Evolutionary conservation across 2,329 filamentous ascomycete genomes (phyloP), one percentile per base, ranked within the genome.

Genomic region (Cladorrhinum sp.): DNA sequence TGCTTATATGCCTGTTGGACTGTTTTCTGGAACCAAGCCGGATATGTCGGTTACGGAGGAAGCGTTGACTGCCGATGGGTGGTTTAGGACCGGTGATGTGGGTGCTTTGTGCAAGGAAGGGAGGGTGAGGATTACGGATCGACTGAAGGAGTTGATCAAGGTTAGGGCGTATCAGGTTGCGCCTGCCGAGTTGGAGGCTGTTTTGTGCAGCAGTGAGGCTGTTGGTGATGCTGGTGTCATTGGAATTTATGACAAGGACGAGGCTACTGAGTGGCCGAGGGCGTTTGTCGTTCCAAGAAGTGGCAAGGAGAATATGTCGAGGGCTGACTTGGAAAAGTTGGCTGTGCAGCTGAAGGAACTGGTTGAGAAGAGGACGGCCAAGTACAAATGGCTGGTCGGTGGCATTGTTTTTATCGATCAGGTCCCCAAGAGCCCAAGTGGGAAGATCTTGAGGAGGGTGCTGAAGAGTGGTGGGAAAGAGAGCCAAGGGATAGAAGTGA

Each of bases 81-180:
- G 88, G 86, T 77, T 91, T 65, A 85, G 84, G 68, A 91, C 88
- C 1, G 89, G 89, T 1, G 89, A 92, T 67, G 82, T 91, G 45
- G 86, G 67, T 32, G 61, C 64, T 20, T 52, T 69, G 25, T 79
- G 85, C 64, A 70, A 78, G 18, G 68, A 80, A 1, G 83, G 82
- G 36, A 77, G 79, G 64, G 80, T 90, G 66, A 82, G 82, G 68
- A 88, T 92, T 58, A 86, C 90, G 12, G 89, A 91, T 69, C 81
- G 89, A 32, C 85, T 86, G 71, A 91, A 92, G 78, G 88, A 84
- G 65, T 70, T 78, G 25, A 79, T 79, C 64, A 79, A 79, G 69
- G 75, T 78, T 9, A 72, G 74, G 13, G 77, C 75, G 8, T 76
- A 73, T 62, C 77, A 79, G 66, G 76, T 79, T 3, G 74, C 76